Percentiles rank a stretch among this genome's conserved stretches.
These are phyloP conservation scores for Hsuehochloa calcarea DNA, from an alignment of 176 grass and related monocot genomes.

Conservation along the genomic window DNA sequence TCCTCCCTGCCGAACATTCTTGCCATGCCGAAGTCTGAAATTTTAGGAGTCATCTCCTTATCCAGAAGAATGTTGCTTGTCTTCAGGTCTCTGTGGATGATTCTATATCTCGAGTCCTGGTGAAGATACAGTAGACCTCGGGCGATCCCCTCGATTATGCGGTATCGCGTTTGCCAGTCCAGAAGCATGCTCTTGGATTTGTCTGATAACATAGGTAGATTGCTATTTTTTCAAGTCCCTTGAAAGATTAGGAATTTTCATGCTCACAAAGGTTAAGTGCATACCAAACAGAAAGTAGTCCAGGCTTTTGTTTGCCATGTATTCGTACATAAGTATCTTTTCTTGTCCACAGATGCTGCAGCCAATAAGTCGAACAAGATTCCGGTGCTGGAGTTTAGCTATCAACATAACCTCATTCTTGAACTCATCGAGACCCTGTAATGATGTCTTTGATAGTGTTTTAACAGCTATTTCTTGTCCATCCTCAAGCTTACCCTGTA, in stretches of 20 bases:
- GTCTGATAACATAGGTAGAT: constrained; percentile 36
- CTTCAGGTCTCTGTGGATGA: constrained; percentile 82
- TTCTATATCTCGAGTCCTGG: constrained; percentile 72
- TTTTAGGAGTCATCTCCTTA: constrained; percentile 69
- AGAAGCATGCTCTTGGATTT: constrained; percentile 47
- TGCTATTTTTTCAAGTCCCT: constrained; percentile 9
- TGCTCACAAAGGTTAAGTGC: background rate
- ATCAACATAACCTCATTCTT: constrained; percentile 74
- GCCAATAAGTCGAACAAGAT: constrained; percentile 70
- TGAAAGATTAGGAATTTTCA: background rate
- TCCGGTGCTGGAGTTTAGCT: constrained; percentile 72
- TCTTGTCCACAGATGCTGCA: constrained; percentile 60
- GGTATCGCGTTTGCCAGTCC: constrained; percentile 59
- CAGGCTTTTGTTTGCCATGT: constrained; percentile 70
- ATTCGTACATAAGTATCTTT: constrained; percentile 75
- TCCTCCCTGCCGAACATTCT: constrained; percentile 60
- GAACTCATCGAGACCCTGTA: constrained; percentile 65
- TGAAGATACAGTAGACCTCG: constrained; percentile 77
- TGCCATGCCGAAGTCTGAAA: constrained; percentile 88
- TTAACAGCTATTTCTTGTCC: constrained; percentile 82
- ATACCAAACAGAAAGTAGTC: constrained; percentile 71
- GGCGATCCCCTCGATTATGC: constrained; percentile 67
- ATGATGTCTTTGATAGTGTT: constrained; percentile 57
- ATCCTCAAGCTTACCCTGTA: constrained; percentile 60
- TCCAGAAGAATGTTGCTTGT: constrained; percentile 77